Conservation (phyloP, 306 rosid species). For the Fragaria vesca region DNA sequence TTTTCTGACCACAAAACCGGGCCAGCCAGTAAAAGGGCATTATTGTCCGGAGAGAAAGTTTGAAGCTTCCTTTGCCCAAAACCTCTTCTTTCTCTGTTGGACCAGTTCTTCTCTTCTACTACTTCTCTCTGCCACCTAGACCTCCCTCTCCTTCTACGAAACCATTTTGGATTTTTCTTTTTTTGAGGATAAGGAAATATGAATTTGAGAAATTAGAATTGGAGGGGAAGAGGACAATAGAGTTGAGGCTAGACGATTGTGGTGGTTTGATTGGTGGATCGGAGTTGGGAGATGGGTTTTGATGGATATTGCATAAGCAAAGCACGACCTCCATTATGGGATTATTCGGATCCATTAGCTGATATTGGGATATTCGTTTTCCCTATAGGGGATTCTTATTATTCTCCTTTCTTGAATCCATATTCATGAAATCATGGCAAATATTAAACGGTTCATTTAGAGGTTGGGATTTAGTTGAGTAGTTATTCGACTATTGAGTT, state of each 20-base stretch:
- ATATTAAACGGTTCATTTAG: not conserved
- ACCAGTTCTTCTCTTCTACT: slow-evolving; percentile 39
- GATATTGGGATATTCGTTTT: not conserved
- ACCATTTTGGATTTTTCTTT: slow-evolving; percentile 16
- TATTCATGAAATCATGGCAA: not conserved
- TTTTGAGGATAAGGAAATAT: slow-evolving; percentile 12
- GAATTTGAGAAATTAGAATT: slow-evolving; percentile 6
- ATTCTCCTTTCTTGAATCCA: not conserved
- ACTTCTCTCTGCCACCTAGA: slow-evolving; percentile 56
- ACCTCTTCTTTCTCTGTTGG: slow-evolving; percentile 10
- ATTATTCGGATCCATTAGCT: not conserved
- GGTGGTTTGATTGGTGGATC: slow-evolving; percentile 13
- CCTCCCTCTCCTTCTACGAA: slow-evolving; percentile 13
- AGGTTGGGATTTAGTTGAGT: too few species aligned
- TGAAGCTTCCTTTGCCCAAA: slow-evolving; percentile 27
- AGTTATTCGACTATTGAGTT: too few species aligned
- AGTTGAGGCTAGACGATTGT: not conserved
- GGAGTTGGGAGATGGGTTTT: not conserved
- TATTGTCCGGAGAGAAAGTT: slow-evolving; percentile 29
- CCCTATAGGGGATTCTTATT: not conserved
- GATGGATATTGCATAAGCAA: not conserved
- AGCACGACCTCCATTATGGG: not conserved
- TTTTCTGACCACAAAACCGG: slow-evolving; percentile 69
- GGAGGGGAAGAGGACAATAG: not conserved
- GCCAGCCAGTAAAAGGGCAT: slow-evolving; percentile 40